phyloP scores from a whole-genome alignment of 2,329 filamentous ascomycete genomes.

The Aspergillus sp. region DNA sequence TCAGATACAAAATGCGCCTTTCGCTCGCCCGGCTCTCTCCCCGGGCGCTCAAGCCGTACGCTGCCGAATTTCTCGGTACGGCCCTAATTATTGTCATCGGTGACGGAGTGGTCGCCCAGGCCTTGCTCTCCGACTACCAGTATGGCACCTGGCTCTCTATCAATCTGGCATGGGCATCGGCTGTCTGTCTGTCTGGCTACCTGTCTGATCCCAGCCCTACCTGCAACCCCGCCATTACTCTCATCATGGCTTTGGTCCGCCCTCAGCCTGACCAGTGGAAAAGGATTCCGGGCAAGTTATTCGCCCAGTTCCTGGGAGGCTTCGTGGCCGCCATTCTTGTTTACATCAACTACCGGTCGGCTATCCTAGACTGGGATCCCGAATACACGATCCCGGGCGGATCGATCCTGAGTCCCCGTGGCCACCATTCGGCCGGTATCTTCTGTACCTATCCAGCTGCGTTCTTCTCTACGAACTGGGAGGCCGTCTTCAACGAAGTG shows the following conservation, averaged over 20 bases:
- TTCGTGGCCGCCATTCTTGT: constrained; percentile 32
- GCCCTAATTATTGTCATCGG: constrained; percentile 33
- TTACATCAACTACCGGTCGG: constrained; percentile 32
- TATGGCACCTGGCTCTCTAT: constrained; percentile 37
- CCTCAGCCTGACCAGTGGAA: constrained; percentile 28
- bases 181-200: constrained; percentile 29
- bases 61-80: constrained; percentile 33
- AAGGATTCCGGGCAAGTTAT: constrained; percentile 27
- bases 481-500: constrained; percentile 30
- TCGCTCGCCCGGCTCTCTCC: constrained; percentile 9
- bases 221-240: constrained; percentile 28
- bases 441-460: constrained; percentile 29
- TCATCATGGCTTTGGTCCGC: constrained; percentile 28
- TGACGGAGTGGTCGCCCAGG: constrained; percentile 34
- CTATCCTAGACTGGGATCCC: constrained; percentile 31
- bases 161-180: constrained; percentile 33
- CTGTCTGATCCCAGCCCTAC: constrained; percentile 27
- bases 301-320: constrained; percentile 30
- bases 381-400: constrained; percentile 31
- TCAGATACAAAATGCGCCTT: constrained; percentile 10
- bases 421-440: constrained; percentile 30
- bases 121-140: constrained; percentile 31
- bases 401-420: constrained; percentile 27
- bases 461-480: constrained; percentile 31
- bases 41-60: constrained; percentile 23